Conservation (phyloP, 1,284 basidiomycete species). For the Singerocomus rubriflavus region DNA sequence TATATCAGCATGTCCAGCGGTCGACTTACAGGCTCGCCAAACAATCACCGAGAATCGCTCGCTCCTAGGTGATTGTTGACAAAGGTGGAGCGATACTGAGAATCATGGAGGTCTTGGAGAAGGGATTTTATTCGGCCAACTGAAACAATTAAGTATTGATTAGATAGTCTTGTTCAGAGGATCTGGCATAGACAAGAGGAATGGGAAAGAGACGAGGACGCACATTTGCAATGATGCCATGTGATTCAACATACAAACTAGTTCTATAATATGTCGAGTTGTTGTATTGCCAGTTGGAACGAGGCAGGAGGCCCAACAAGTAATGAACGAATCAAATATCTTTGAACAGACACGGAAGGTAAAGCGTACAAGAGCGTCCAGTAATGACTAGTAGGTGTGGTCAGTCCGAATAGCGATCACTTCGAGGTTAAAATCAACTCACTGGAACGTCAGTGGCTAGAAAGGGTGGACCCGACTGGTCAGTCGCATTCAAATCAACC, state of each 20-base stretch:
- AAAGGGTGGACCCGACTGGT: neutral
- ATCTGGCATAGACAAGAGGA: neutral
- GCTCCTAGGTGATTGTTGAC: slow-evolving; percentile 60
- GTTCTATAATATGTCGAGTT: slow-evolving; percentile 49
- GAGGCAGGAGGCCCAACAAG: neutral
- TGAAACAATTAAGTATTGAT: neutral
- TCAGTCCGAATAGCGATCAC: neutral
- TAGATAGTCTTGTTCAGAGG: neutral
- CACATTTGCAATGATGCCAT: slow-evolving; percentile 88
- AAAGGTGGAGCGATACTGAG: slow-evolving; percentile 54
- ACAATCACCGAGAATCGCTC: slow-evolving; percentile 76
- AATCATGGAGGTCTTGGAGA: slow-evolving; percentile 75
- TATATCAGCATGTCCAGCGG: neutral
- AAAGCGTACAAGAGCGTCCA: slow-evolving; percentile 72
- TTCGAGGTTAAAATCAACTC: slow-evolving; percentile 30
- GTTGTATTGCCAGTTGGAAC: neutral
- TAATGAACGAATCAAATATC: slow-evolving; percentile 12
- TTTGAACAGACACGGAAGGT: neutral
- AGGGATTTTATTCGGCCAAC: neutral
- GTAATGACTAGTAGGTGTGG: slow-evolving; percentile 57
- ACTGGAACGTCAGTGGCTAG: slow-evolving; percentile 85
- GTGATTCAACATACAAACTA: slow-evolving; percentile 80
- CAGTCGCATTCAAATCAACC: neutral
- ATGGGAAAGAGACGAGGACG: slow-evolving; percentile 10
- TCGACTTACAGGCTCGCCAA: slow-evolving; percentile 73